Percentiles rank a stretch among this genome's conserved stretches.
Evolutionary conservation across 768 basidiomycete genomes (phyloP).

Genomic region (Mycena sanguinolenta): DNA sequence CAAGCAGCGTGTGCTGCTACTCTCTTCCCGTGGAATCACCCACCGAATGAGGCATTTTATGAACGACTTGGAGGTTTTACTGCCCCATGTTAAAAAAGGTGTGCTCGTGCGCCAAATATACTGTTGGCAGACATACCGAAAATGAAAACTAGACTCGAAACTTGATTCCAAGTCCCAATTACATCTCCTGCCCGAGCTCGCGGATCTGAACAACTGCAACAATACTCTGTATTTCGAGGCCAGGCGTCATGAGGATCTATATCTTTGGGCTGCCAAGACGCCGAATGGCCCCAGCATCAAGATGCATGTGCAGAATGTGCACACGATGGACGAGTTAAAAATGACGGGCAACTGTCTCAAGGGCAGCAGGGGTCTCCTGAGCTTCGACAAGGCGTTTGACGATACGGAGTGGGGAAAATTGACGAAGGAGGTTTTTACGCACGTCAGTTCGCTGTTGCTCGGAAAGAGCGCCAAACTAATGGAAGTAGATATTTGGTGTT

Average conservation of each 20-base stretch:
- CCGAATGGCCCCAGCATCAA: slow-evolving; percentile 98
- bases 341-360: slow-evolving; percentile 99
- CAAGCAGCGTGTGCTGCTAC: slow-evolving; percentile 94
- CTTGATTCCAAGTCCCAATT: slow-evolving; percentile 97
- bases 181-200: slow-evolving; percentile 92
- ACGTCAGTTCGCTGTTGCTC: slow-evolving; percentile 66
- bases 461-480: background rate
- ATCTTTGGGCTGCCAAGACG: slow-evolving; percentile 96
- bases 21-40: slow-evolving; percentile 94
- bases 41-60: slow-evolving; percentile 98
- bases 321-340: slow-evolving; percentile 99
- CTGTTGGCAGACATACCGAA: slow-evolving; percentile 1
- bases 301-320: slow-evolving; percentile 97
- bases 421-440: slow-evolving; percentile 94
- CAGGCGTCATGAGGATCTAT: slow-evolving; percentile 94
- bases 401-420: slow-evolving; percentile 87
- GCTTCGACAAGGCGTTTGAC: slow-evolving; percentile 93
- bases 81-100: slow-evolving; percentile 99
- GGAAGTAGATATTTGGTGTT: slow-evolving; percentile 89
- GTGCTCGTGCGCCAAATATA: slow-evolving; percentile 31
- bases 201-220: slow-evolving; percentile 97
- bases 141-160: slow-evolving; percentile 81
- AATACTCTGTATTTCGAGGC: slow-evolving; percentile 98
- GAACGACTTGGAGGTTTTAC: slow-evolving; percentile 89
- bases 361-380: slow-evolving; percentile 91